Base-by-base conservation (phyloP, 139 green algal genomes). In the Chlamydomonas eustigma region DNA sequence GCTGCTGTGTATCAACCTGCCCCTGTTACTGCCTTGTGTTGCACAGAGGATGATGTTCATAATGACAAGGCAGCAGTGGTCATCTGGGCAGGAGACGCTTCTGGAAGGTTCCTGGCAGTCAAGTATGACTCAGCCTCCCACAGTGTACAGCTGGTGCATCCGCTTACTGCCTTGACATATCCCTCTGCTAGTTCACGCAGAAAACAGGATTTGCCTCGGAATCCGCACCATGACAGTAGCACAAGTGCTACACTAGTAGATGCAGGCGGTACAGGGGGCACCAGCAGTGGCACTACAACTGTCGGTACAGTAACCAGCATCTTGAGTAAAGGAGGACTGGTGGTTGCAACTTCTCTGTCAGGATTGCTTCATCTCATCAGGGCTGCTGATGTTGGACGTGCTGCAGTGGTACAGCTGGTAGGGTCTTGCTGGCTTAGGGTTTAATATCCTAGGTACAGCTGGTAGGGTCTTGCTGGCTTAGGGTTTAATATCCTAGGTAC, bases 11-110 rank as follows among this genome's bases (percentile, higher is more conserved):
- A 18, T 31, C 6, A 69, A 5, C 58, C 58, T 69, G 58, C 18
- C 35, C 28, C 18, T 69, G 58, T 5, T 69, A 75, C 68, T 12
- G 68, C 68, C 37, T 25, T 75, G 68, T 58, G 35, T 4, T n/a
- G 35, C 5, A 32, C 6, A 4, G 38, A 75, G 68, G 37, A 50
- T 35, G n/a, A n/a, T n/a, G n/a, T n/a, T n/a, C n/a, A n/a, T n/a
- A n/a, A n/a, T n/a, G n/a, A n/a, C n/a, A n/a, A n/a, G n/a, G n/a
- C n/a, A n/a, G n/a, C 12, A 18, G 37, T n/a, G 4, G 68, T 32
- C 24, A 38, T 75, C 37, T 75, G 68, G 68, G 68, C n/a, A 28
- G 68, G 68, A 25, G 68, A 75, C 35, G 68, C 68, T n/a, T 25
- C 12, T 4, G 68, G 68, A 4, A 37, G 68, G 4, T 63, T 5